A percentile compares a stretch with the other conserved stretches of the same genome.
phyloP scores from a whole-genome alignment of 1,139 yeast species.

The Saccharomyces hybrid region DNA sequence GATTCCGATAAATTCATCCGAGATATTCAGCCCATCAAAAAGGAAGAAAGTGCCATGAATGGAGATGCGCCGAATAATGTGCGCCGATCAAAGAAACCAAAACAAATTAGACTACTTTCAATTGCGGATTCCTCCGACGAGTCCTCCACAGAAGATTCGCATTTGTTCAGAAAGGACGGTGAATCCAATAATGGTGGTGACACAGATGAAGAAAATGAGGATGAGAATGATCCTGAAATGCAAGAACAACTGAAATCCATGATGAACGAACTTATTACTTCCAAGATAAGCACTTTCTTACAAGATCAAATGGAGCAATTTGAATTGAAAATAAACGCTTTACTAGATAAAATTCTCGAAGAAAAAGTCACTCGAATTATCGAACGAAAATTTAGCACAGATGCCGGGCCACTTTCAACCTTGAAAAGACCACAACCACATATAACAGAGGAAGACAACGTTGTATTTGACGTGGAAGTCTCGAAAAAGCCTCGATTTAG shows the following conservation, averaged over 20 bases:
- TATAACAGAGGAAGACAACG: neutral
- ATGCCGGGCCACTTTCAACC: neutral
- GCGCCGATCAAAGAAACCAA: neutral
- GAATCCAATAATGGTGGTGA: constrained; percentile 10
- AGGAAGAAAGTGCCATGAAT: constrained; percentile 4
- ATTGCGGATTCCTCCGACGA: constrained; percentile 5
- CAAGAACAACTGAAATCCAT: constrained; percentile 25
- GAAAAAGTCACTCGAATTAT: constrained; percentile 9
- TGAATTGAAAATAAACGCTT: constrained; percentile 10
- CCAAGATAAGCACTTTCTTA: constrained; percentile 15
- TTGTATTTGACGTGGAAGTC: neutral
- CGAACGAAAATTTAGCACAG: constrained; percentile 5
- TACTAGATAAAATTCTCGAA: constrained; percentile 13
- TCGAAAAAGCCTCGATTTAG: neutral
- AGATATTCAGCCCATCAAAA: constrained; percentile 4
- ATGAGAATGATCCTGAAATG: constrained; percentile 10
- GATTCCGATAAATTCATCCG: constrained; percentile 15
- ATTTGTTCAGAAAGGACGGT: constrained; percentile 1
- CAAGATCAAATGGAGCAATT: constrained; percentile 14
- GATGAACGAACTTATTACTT: constrained; percentile 25
- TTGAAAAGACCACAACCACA: constrained; percentile 2
- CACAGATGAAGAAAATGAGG: constrained; percentile 10
- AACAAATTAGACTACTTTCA: constrained; percentile 1
- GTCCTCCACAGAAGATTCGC: neutral
- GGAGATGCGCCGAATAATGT: neutral